Evolutionary conservation across 345 rosid genomes (phyloP).

Genomic region (Psidium guajava): DNA sequence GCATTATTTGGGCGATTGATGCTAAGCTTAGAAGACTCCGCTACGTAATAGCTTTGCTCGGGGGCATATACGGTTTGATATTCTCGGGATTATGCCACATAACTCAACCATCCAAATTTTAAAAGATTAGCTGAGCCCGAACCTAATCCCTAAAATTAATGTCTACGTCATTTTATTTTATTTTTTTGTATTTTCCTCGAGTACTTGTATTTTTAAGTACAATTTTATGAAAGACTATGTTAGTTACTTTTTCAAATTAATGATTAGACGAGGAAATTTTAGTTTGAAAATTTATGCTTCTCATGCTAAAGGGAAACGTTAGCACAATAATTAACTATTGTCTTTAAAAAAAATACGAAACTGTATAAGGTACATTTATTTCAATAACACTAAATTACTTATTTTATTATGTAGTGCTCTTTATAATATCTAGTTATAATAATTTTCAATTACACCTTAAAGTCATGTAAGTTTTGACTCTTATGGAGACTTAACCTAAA

Average conservation of each 20-base stretch:
- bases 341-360: background rate
- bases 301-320: background rate
- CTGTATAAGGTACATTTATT: background rate
- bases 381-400: background rate
- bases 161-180: background rate
- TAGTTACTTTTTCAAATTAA: background rate
- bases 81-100: no score
- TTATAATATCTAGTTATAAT: background rate
- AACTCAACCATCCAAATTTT: no score
- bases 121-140: background rate
- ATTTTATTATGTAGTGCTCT: background rate
- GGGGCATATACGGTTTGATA: background rate
- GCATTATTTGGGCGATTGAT: no score
- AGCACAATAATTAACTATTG: background rate
- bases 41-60: no score
- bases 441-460: background rate
- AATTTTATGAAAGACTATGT: background rate
- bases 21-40: no score
- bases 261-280: background rate
- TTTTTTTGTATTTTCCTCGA: background rate
- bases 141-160: background rate
- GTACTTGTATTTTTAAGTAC: background rate
- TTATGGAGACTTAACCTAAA: background rate
- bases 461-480: no score
- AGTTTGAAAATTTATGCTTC: background rate